These are phyloP conservation scores for Arachnopeziza araneosa DNA, from an alignment of 2,329 filamentous ascomycete species.

Conservation along the genomic window DNA sequence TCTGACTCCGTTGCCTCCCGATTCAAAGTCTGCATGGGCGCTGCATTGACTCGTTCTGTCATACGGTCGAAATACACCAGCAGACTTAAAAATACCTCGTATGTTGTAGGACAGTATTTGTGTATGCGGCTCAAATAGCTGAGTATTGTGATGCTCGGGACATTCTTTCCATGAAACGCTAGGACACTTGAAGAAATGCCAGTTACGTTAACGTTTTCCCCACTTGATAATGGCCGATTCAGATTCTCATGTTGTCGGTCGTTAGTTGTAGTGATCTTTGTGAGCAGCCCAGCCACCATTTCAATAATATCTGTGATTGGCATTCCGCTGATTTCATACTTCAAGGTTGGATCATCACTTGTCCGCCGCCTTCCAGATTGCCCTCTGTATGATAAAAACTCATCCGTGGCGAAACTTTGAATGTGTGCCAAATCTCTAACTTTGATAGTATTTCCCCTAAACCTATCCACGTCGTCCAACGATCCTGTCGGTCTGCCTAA, in stretches of 20 bases:
- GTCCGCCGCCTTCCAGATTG: constrained; percentile 44
- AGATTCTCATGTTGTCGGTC: constrained; percentile 89
- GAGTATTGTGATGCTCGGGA: constrained; percentile 92
- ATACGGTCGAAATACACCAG: constrained; percentile 98
- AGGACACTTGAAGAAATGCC: constrained; percentile 69
- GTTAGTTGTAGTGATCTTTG: constrained; percentile 96
- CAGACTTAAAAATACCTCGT: constrained; percentile 93
- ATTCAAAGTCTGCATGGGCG: constrained; percentile 62
- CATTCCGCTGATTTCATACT: constrained; percentile 96
- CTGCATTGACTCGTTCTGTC: constrained; percentile 89
- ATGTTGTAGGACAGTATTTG: constrained; percentile 98
- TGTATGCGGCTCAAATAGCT: constrained; percentile 96
- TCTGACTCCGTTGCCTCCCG: constrained; percentile 29
- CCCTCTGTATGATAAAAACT: constrained; percentile 54
- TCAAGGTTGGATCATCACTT: constrained; percentile 45
- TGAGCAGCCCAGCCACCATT: constrained; percentile 94
- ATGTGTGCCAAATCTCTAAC: constrained; percentile 89
- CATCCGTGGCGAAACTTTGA: constrained; percentile 77
- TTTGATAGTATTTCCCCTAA: constrained; percentile 52
- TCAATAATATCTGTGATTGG: constrained; percentile 96
- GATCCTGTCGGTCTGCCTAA: constrained; percentile 26
- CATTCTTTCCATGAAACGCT: constrained; percentile 96
- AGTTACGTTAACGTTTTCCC: constrained; percentile 47
- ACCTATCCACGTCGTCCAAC: constrained; percentile 34
- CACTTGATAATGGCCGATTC: constrained; percentile 55